Base-by-base conservation (phyloP, 225 moss, liverwort and hornwort genomes). In the Physcomitrium patens region DNA sequence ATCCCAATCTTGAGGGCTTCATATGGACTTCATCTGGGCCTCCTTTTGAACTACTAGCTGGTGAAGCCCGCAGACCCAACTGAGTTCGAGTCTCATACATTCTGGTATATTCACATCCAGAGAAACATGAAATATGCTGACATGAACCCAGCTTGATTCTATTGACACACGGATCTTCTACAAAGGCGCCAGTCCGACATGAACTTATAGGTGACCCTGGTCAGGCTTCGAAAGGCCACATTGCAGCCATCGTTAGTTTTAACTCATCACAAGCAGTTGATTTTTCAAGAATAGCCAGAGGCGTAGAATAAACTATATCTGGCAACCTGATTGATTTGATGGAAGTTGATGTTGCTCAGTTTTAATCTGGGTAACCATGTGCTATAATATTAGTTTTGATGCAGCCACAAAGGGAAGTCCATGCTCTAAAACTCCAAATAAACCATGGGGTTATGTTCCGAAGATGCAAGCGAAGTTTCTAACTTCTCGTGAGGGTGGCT, bases 181-280 rank as follows among this genome's bases (percentile, higher is more conserved):
- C 60, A 50, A 63, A 63, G 57, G 43, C 76, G 83, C 16, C 76
- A 72, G 79, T 61, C 79, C 75, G 78, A 78, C 66, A 67, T 37
- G 31, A 37, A 37, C 31, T 37, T 37, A 37, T 4, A 54, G 55
- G 73, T 67, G 75, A 65, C 67, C 60, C 72, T 22, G 68, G 72
- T 76, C 83, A 83, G 83, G 16, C 72, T 71, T 72, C 76, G 67
- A 79, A 79, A 79, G 76, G 83, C 45, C 79, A 76, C 56, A 63
- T 23, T 70, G 71, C 67, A 67, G 70, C 3, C 65, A 64, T 37
- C 31, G 31, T 37, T 37, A 27, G 57, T 28, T 73, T 60, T 23
- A 66, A 60, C 26, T 6, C 42, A 47, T 60, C n/a, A 65, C 14
- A 6, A 53, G 70, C 70, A 37, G 37, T 70, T 28, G 24, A 62